Conservation (phyloP, 768 basidiomycete genomes). For the Termitomyces sp. region DNA sequence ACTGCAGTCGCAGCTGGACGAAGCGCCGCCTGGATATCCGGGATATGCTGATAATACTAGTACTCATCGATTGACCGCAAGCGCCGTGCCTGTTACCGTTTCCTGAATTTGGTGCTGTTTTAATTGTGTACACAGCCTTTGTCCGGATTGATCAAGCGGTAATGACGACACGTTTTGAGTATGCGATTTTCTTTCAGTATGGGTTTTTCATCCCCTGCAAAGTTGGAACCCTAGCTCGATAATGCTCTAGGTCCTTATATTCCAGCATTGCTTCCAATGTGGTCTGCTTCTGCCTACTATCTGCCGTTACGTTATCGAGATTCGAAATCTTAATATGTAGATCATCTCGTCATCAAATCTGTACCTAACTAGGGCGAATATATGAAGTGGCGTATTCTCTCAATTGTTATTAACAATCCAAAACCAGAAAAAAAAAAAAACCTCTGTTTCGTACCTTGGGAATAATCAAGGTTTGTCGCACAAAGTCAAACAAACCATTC, state of each 20-base stretch:
- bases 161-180: neutral
- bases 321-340: neutral
- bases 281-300: neutral
- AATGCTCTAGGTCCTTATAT: too few species aligned
- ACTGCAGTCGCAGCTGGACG: slow-evolving; percentile 8
- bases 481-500: too few species aligned
- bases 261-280: too few species aligned
- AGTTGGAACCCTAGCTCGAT: too few species aligned
- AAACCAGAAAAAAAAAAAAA: too few species aligned
- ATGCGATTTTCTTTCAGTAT: too few species aligned
- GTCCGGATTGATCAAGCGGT: neutral
- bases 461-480: too few species aligned
- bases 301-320: neutral
- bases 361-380: neutral
- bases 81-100: neutral
- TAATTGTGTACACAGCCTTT: neutral
- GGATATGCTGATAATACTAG: neutral
- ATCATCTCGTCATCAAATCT: neutral
- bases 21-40: slow-evolving; percentile 14
- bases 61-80: neutral
- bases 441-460: too few species aligned
- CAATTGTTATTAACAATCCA: too few species aligned
- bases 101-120: neutral
- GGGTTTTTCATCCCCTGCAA: too few species aligned
- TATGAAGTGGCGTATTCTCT: neutral